Evolutionary conservation across 768 basidiomycete genomes (phyloP).

Genomic region (Podaxis sp.): DNA sequence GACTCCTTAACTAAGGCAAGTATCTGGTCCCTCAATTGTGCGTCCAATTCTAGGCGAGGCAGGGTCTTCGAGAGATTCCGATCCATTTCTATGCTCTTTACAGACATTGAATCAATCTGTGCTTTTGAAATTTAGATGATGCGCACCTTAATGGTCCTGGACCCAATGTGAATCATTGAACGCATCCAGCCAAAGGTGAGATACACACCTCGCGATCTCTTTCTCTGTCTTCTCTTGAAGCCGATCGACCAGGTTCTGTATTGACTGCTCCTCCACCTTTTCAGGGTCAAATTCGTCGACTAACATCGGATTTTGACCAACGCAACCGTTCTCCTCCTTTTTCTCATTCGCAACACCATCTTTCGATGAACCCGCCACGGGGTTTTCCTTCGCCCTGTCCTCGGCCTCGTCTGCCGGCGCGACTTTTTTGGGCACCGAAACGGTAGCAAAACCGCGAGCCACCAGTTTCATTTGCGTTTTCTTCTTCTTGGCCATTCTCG

Average conservation of each 20-base stretch:
- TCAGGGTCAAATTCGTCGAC: slow-evolving; percentile 21
- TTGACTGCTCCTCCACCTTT: slow-evolving; percentile 48
- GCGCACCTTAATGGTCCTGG: slow-evolving; percentile 35
- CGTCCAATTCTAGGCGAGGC: slow-evolving; percentile 61
- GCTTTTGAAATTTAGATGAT: background rate
- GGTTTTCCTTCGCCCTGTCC: slow-evolving; percentile 11
- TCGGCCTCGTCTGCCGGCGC: slow-evolving; percentile 26
- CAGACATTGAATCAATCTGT: background rate
- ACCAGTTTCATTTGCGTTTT: slow-evolving; percentile 77
- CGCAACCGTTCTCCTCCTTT: background rate
- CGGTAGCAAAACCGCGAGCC: slow-evolving; percentile 76
- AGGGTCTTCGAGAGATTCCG: slow-evolving; percentile 67
- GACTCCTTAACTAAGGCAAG: slow-evolving; percentile 42
- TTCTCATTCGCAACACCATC: slow-evolving; percentile 16
- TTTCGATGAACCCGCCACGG: slow-evolving; percentile 21
- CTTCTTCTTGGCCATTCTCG: slow-evolving; percentile 78
- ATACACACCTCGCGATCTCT: slow-evolving; percentile 66
- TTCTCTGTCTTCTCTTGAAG: slow-evolving; percentile 87
- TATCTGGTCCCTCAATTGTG: slow-evolving; percentile 54
- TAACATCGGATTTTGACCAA: background rate
- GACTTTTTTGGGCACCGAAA: slow-evolving; percentile 78
- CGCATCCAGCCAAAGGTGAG: background rate
- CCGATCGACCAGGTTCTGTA: slow-evolving; percentile 77
- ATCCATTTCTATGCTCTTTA: slow-evolving; percentile 79
- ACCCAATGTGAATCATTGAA: background rate